Evolutionary conservation across 768 basidiomycete species (phyloP).

Genomic region (Hydnum rufescens): DNA sequence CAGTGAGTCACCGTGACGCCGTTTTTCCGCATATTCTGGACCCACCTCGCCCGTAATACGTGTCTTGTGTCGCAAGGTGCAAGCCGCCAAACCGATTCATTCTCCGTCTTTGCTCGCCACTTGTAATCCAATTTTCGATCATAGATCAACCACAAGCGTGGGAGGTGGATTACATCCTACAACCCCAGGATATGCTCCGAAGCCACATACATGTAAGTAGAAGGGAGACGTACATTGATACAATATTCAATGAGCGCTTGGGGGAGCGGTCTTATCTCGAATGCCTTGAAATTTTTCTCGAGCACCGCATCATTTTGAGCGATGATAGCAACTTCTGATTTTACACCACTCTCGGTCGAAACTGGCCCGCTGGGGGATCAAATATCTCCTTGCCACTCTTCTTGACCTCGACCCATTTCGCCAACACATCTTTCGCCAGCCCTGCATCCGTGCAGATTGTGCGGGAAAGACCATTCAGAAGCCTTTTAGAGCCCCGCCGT

Average conservation of each 20-base stretch:
- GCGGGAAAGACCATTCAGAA: slow-evolving; percentile 8
- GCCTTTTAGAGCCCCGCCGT: slow-evolving; percentile 3
- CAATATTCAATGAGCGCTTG: slow-evolving; percentile 5
- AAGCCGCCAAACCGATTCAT: slow-evolving; percentile 8
- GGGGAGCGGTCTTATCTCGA: slow-evolving; percentile 8
- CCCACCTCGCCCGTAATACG: slow-evolving; percentile 6
- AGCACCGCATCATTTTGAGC: neutral
- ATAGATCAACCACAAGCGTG: slow-evolving; percentile 3
- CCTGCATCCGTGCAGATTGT: slow-evolving; percentile 6
- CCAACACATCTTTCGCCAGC: slow-evolving; percentile 1
- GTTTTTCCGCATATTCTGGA: too few relatives aligned
- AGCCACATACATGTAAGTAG: neutral
- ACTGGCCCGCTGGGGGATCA: neutral
- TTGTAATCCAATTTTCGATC: slow-evolving; percentile 1
- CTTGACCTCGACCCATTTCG: slow-evolving; percentile 5
- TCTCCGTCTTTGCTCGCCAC: slow-evolving; percentile 9
- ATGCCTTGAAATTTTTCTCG: neutral
- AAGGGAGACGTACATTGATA: slow-evolving; percentile 3
- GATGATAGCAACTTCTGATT: neutral
- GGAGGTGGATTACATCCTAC: slow-evolving; percentile 7
- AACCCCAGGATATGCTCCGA: neutral
- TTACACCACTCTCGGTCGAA: too few relatives aligned
- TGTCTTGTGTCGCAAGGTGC: slow-evolving; percentile 5
- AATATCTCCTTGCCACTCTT: slow-evolving; percentile 6
- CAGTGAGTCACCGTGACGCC: too few relatives aligned